These are phyloP conservation scores for Botrytis paeoniae DNA, from an alignment of 2,329 filamentous ascomycete genomes.

Conservation along the genomic window DNA sequence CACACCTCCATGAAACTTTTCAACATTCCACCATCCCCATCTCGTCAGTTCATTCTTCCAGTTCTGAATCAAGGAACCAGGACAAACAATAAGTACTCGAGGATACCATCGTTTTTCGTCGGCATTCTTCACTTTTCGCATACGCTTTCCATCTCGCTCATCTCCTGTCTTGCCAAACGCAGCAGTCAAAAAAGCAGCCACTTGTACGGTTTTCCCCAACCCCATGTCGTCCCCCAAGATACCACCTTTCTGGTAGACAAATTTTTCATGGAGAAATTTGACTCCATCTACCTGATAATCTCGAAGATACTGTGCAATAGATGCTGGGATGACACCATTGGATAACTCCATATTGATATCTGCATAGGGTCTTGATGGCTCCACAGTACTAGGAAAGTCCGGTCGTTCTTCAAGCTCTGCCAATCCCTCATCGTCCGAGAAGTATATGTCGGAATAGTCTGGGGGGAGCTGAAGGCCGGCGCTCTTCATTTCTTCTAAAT, in stretches of 20 bases:
- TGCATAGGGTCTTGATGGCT: conserved; percentile 66
- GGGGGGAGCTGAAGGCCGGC: conserved; percentile 75
- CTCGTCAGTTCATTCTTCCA: conserved; percentile 83
- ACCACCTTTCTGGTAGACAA: conserved; percentile 80
- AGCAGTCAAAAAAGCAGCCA: conserved; percentile 85
- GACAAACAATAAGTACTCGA: conserved; percentile 79
- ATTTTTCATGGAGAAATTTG: conserved; percentile 80
- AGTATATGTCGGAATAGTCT: conserved; percentile 69
- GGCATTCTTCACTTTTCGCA: conserved; percentile 76
- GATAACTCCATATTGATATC: conserved; percentile 75
- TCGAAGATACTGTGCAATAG: conserved; percentile 86
- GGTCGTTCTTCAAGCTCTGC: conserved; percentile 67
- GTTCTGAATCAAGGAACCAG: conserved; percentile 82
- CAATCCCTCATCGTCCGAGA: conserved; percentile 66
- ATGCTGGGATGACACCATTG: conserved; percentile 76
- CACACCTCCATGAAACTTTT: conserved; percentile 70
- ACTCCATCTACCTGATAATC: conserved; percentile 89
- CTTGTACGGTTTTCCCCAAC: conserved; percentile 92
- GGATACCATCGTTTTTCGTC: conserved; percentile 70
- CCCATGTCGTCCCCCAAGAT: conserved; percentile 95
- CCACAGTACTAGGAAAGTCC: conserved; percentile 57
- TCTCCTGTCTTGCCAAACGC: conserved; percentile 95
- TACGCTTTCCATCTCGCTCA: conserved; percentile 77
- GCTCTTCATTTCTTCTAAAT: conserved; percentile 57
- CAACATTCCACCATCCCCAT: conserved; percentile 96